Conservation (phyloP, 2,329 filamentous ascomycete species). For the Calycina herbarum region DNA sequence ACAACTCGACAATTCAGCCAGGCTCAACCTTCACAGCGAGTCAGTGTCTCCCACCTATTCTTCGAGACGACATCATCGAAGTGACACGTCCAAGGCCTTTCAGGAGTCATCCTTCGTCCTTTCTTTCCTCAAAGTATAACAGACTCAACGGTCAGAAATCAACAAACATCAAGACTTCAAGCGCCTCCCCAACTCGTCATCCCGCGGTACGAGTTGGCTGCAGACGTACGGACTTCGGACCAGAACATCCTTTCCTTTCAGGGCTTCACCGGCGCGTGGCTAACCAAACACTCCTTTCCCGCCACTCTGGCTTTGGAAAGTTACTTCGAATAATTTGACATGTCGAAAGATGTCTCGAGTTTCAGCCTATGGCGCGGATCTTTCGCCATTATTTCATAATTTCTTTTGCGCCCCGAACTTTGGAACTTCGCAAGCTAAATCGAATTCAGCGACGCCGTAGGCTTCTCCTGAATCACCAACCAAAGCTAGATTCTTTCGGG, state of each 20-base stretch:
- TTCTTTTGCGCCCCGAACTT: not conserved
- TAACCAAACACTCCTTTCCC: not conserved
- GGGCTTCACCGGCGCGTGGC: not conserved
- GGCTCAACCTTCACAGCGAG: no score
- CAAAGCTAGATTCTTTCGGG: not conserved
- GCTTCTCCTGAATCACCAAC: not conserved
- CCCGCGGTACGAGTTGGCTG: not conserved
- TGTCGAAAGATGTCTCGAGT: not conserved
- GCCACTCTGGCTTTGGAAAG: constrained; percentile 1
- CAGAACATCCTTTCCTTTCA: not conserved
- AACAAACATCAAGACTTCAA: not conserved
- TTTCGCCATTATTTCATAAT: not conserved
- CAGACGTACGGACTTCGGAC: not conserved
- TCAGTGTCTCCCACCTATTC: no score
- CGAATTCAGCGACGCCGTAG: not conserved
- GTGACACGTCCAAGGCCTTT: constrained; percentile 1
- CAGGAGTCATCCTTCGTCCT: not conserved
- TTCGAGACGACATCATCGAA: not conserved
- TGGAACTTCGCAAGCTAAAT: not conserved
- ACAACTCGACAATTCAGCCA: no score
- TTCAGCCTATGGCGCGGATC: not conserved
- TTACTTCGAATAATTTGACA: not conserved
- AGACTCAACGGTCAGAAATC: not conserved
- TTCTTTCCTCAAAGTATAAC: not conserved
- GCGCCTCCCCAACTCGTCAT: not conserved